phyloP scores from a whole-genome alignment of 169 alveolate genomes.

The Plasmodium ovale region DNA sequence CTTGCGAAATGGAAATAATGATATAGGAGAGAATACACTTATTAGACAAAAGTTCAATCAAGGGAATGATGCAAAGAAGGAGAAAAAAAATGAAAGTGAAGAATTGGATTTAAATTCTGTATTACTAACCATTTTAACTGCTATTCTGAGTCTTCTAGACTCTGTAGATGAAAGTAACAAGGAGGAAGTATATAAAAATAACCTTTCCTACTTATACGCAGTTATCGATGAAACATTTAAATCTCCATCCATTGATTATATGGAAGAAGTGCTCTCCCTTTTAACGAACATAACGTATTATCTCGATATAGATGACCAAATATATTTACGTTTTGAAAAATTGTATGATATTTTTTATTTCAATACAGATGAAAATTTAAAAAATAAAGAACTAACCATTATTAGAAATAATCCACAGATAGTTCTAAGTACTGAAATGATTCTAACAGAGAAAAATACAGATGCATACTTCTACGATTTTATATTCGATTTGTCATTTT shows the following conservation, averaged over 20 bases:
- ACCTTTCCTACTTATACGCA: conserved; percentile 46
- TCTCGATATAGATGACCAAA: conserved; percentile 59
- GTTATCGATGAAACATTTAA: conserved; percentile 74
- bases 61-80: conserved; percentile 21
- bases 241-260: conserved; percentile 65
- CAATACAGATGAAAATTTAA: conserved; percentile 56
- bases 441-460: conserved; percentile 34
- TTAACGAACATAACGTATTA: conserved; percentile 66
- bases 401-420: conserved; percentile 56
- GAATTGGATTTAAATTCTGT: conserved; percentile 65
- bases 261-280: conserved; percentile 60
- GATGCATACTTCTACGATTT: conserved; percentile 68
- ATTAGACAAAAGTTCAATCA: conserved; percentile 11
- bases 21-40: not conserved
- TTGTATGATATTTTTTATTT: conserved; percentile 61
- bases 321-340: conserved; percentile 70
- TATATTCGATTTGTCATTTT: conserved; percentile 52
- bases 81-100: conserved; percentile 63
- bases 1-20: conserved; percentile 7
- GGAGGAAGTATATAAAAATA: conserved; percentile 41
- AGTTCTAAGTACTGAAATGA: conserved; percentile 39
- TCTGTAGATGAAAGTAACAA: conserved; percentile 65
- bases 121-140: conserved; percentile 39
- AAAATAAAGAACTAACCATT: conserved; percentile 25
- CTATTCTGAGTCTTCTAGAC: conserved; percentile 61